These are phyloP conservation scores for Talaromyces sp. DNA, from an alignment of 2,329 filamentous ascomycete species.

Conservation along the genomic window DNA sequence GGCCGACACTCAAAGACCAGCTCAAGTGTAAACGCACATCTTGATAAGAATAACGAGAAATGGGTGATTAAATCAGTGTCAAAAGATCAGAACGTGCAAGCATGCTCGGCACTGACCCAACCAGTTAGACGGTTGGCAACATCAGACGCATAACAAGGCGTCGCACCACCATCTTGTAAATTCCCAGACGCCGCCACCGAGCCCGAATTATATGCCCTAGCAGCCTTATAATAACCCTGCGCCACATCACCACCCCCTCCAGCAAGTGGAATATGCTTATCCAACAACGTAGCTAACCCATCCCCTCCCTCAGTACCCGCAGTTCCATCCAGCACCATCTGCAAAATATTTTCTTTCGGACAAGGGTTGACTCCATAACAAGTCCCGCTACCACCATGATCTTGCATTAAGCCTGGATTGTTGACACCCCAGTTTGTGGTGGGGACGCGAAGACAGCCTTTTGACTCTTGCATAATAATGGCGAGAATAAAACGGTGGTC, in stretches of 20 bases:
- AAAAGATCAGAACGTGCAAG: background rate
- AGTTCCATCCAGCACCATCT: conserved; percentile 26
- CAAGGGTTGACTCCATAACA: conserved; percentile 1
- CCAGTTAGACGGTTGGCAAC: conserved; percentile 38
- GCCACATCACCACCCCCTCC: conserved; percentile 18
- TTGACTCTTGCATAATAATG: conserved; percentile 40
- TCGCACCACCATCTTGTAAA: conserved; percentile 34
- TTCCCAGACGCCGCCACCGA: conserved; percentile 26
- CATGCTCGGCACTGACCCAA: conserved; percentile 4
- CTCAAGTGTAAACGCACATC: background rate
- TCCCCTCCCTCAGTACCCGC: background rate
- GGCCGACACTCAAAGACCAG: background rate
- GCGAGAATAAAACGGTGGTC: conserved; percentile 40
- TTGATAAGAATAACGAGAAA: background rate
- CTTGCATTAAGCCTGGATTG: conserved; percentile 38
- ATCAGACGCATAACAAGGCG: conserved; percentile 52
- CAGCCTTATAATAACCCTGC: conserved; percentile 22
- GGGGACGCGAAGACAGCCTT: conserved; percentile 38
- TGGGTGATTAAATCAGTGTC: background rate
- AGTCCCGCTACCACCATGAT: conserved; percentile 7
- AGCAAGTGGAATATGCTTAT: background rate
- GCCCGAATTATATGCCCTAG: conserved; percentile 36
- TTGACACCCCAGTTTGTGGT: conserved; percentile 37
- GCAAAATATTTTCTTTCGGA: conserved; percentile 16
- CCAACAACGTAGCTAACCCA: background rate